A percentile compares a stretch with the other conserved stretches of the same genome.
These are phyloP conservation scores for Biscogniauxia sp. DNA, from an alignment of 2,329 filamentous ascomycete genomes.

Conservation along the genomic window DNA sequence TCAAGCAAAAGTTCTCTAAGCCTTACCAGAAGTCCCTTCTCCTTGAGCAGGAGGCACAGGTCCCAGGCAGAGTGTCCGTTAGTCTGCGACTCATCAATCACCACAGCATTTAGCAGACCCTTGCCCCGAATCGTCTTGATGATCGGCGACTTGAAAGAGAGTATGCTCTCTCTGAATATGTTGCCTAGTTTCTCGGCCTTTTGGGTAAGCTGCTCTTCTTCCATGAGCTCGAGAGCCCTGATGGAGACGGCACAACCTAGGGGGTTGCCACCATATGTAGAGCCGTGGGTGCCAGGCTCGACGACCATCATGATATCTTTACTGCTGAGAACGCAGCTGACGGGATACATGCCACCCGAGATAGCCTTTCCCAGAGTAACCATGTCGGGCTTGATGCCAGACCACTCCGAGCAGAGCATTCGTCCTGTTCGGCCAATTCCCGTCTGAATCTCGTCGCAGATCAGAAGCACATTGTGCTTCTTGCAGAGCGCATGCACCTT, in stretches of 20 bases:
- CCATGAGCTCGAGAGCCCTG: constrained; percentile 86
- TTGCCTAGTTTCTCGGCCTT: constrained; percentile 78
- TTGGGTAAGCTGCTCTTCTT: constrained; percentile 85
- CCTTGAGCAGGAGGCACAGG: constrained; percentile 90
- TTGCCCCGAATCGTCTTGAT: constrained; percentile 85
- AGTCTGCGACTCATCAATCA: constrained; percentile 88
- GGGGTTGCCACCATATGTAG: constrained; percentile 97
- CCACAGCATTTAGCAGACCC: constrained; percentile 90
- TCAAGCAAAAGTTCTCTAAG: constrained; percentile 17
- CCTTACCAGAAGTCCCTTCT: constrained; percentile 86
- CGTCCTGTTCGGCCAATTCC: constrained; percentile 93
- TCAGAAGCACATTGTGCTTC: constrained; percentile 92
- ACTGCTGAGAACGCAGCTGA: constrained; percentile 83
- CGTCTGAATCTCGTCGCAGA: constrained; percentile 98
- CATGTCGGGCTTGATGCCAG: constrained; percentile 90
- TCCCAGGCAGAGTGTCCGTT: constrained; percentile 92
- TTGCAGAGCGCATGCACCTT: constrained; percentile 83
- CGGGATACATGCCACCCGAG: constrained; percentile 98
- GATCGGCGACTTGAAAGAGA: constrained; percentile 73
- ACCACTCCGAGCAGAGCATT: constrained; percentile 93
- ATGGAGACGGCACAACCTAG: constrained; percentile 94
- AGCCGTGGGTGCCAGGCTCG: constrained; percentile 95
- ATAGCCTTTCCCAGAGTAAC: constrained; percentile 96
- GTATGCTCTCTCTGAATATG: constrained; percentile 76
- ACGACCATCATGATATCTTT: constrained; percentile 94